phyloP scores from a whole-genome alignment of 805 yeast species.

The Saturnispora gosingensis region DNA sequence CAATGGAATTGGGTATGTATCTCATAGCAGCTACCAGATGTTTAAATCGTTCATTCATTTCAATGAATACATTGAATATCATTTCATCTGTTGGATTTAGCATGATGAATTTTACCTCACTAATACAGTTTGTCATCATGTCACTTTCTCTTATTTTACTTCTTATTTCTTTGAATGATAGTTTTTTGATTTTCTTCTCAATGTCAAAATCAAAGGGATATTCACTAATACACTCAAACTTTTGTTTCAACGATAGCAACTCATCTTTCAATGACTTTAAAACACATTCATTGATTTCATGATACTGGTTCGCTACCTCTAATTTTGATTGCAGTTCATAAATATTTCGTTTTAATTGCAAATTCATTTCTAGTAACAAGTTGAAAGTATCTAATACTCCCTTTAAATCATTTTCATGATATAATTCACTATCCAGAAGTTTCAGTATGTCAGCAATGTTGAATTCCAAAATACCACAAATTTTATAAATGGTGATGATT shows the following conservation, averaged over 20 bases:
- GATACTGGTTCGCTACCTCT: slow-evolving; percentile 34
- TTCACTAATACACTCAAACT: slow-evolving; percentile 20
- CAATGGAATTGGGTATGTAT: slow-evolving; percentile 43
- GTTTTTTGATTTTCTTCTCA: slow-evolving; percentile 19
- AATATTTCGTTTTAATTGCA: slow-evolving; percentile 22
- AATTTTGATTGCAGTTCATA: slow-evolving; percentile 26
- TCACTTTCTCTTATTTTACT: slow-evolving; percentile 1
- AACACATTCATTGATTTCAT: slow-evolving; percentile 34
- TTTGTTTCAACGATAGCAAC: slow-evolving; percentile 14
- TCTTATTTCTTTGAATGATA: not conserved
- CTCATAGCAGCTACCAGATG: slow-evolving; percentile 46
- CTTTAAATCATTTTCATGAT: slow-evolving; percentile 5
- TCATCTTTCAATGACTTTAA: slow-evolving; percentile 35
- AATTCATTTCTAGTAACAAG: slow-evolving; percentile 24
- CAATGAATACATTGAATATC: slow-evolving; percentile 25
- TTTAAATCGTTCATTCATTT: slow-evolving; percentile 32
- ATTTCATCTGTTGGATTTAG: slow-evolving; percentile 2
- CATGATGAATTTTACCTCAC: slow-evolving; percentile 3
- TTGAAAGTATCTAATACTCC: slow-evolving; percentile 26
- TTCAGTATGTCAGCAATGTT: slow-evolving; percentile 29
- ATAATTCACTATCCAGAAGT: slow-evolving; percentile 19
- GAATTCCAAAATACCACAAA: slow-evolving; percentile 28
- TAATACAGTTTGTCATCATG: not conserved
- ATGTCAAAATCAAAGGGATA: slow-evolving; percentile 29
- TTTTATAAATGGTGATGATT: slow-evolving; percentile 25